Conservation (phyloP, 192 early-diverging fungal genomes). For the Podila epigama region DNA sequence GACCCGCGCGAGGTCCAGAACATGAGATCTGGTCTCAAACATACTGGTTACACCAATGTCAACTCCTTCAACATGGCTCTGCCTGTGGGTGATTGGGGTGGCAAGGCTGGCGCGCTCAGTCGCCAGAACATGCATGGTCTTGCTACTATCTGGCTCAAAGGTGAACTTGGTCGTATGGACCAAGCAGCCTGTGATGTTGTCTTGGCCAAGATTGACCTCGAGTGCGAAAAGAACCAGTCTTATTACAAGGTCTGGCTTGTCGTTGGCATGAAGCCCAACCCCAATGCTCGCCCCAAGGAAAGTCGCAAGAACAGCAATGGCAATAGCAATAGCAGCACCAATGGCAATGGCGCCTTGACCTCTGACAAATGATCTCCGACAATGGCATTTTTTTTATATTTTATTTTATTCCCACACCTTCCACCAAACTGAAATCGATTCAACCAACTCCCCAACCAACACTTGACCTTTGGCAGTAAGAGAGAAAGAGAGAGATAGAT, state of each 20-base stretch:
- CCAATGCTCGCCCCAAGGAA: not conserved
- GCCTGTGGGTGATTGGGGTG: slow-evolving; percentile 41
- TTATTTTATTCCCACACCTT: not conserved
- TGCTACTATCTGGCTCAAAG: slow-evolving; percentile 48
- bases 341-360: not conserved
- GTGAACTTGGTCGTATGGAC: slow-evolving; percentile 29
- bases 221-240: slow-evolving; percentile 20
- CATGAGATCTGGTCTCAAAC: slow-evolving; percentile 40
- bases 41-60: slow-evolving; percentile 22
- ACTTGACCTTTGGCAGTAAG: not conserved
- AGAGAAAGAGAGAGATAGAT: not conserved
- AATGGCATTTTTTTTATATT: not conserved
- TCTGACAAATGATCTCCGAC: too few species aligned
- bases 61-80: slow-evolving; percentile 46
- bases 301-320: not conserved
- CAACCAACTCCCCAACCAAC: not conserved
- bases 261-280: slow-evolving; percentile 33
- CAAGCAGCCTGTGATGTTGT: slow-evolving; percentile 20
- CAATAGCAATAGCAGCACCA: not conserved
- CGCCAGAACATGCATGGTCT: slow-evolving; percentile 45
- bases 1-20: slow-evolving; percentile 44
- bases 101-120: slow-evolving; percentile 31
- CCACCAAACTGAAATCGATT: not conserved
- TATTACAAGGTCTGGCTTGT: slow-evolving; percentile 51
- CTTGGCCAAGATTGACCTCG: slow-evolving; percentile 12